These are phyloP conservation scores for Lepiota brunneoincarnata DNA, from an alignment of 768 basidiomycete genomes.

Conservation along the genomic window DNA sequence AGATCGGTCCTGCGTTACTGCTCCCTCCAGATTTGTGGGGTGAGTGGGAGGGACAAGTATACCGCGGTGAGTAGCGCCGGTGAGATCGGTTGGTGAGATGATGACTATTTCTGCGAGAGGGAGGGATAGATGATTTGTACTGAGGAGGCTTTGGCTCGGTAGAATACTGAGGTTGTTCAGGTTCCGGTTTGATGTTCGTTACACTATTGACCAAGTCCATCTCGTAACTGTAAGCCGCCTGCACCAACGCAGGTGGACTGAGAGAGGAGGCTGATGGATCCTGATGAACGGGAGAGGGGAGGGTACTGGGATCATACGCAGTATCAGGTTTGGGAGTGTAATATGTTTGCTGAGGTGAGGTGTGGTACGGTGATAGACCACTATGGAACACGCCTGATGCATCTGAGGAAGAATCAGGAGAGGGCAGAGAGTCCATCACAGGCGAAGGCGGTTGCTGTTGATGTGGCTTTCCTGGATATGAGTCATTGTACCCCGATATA, in stretches of 20 bases:
- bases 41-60: constrained; percentile 1
- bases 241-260: constrained; percentile 4
- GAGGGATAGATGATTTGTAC: neutral
- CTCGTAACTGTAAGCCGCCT: neutral
- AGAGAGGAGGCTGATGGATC: neutral
- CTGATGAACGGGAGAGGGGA: neutral
- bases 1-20: neutral
- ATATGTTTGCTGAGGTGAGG: neutral
- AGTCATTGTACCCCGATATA: neutral
- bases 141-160: neutral
- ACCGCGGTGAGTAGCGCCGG: constrained; percentile 1
- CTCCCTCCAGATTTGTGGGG: constrained; percentile 1
- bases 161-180: neutral
- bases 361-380: neutral
- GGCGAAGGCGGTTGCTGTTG: constrained; percentile 6
- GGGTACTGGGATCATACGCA: neutral
- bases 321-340: neutral
- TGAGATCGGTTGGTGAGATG: neutral
- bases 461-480: neutral
- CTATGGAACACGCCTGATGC: neutral
- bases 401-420: constrained; percentile 5
- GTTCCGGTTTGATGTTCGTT: neutral
- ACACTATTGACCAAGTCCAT: too few relatives aligned
- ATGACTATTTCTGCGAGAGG: constrained; percentile 1
- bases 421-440: constrained; percentile 1